These are phyloP conservation scores for Colletotrichum nymphaeae DNA, from an alignment of 2,329 filamentous ascomycete genomes.

Conservation along the genomic window DNA sequence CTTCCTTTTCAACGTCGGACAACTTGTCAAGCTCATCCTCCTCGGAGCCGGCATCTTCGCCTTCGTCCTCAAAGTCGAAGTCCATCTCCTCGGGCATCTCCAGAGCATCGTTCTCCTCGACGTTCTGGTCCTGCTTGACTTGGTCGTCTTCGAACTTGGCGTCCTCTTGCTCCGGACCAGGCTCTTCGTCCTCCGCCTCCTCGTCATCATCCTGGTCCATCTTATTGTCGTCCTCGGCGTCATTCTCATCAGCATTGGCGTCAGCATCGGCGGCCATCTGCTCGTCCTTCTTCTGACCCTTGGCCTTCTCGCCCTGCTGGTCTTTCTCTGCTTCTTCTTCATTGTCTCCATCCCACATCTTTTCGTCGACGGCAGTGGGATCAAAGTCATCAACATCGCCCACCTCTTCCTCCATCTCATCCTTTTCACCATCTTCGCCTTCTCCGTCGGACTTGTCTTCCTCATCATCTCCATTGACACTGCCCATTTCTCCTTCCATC, in stretches of 20 bases:
- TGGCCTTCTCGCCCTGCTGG: constrained; percentile 78
- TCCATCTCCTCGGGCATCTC: constrained; percentile 91
- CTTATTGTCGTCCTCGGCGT: constrained; percentile 55
- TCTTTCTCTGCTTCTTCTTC: constrained; percentile 81
- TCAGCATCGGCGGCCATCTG: constrained; percentile 70
- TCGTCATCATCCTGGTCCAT: constrained; percentile 56
- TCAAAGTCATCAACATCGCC: constrained; percentile 93
- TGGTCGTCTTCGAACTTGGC: constrained; percentile 65
- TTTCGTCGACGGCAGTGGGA: constrained; percentile 92
- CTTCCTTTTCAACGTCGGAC: constrained; percentile 58
- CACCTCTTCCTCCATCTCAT: constrained; percentile 89
- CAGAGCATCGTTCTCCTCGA: constrained; percentile 83
- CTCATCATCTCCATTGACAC: constrained; percentile 69
- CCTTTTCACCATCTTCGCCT: constrained; percentile 72
- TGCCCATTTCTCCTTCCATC: constrained; percentile 84
- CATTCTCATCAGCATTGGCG: constrained; percentile 54
- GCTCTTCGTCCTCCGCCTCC: constrained; percentile 67
- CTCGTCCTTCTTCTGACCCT: constrained; percentile 75
- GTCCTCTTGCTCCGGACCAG: constrained; percentile 68
- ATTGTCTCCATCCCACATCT: constrained; percentile 95
- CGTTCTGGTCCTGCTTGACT: constrained; percentile 76
- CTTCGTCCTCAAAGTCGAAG: constrained; percentile 81
- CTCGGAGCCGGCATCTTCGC: constrained; percentile 64
- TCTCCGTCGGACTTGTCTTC: constrained; percentile 70
- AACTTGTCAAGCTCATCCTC: constrained; percentile 70